Evolutionary conservation across 2,329 filamentous ascomycete species (phyloP).

Genomic region (Teratosphaeria zuluensis): DNA sequence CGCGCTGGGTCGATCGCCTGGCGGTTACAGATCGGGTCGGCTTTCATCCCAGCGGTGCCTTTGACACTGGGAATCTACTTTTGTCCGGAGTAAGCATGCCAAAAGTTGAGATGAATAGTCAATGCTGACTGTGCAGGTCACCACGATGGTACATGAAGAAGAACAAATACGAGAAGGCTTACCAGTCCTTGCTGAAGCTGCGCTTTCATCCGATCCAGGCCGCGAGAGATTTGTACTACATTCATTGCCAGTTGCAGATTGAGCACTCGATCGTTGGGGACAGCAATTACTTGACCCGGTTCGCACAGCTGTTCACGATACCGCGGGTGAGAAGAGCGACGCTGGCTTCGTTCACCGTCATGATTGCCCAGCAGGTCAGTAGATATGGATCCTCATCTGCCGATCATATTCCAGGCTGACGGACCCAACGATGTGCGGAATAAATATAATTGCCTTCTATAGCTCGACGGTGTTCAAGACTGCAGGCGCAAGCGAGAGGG

Average conservation of each 20-base stretch:
- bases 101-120: not conserved
- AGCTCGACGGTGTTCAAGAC: slow-evolving; percentile 20
- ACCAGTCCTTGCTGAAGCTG: slow-evolving; percentile 24
- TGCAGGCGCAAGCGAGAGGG: slow-evolving; percentile 24
- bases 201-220: slow-evolving; percentile 29
- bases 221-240: slow-evolving; percentile 33
- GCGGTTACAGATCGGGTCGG: slow-evolving; percentile 22
- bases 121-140: not conserved
- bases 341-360: slow-evolving; percentile 24
- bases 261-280: slow-evolving; percentile 21
- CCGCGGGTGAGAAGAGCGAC: slow-evolving; percentile 23
- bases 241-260: slow-evolving; percentile 24
- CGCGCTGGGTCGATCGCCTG: slow-evolving; percentile 15
- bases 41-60: slow-evolving; percentile 31
- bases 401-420: not conserved
- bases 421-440: slow-evolving; percentile 1
- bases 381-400: slow-evolving; percentile 3
- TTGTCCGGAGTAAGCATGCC: slow-evolving; percentile 32
- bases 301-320: slow-evolving; percentile 27
- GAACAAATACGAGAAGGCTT: slow-evolving; percentile 28
- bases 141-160: slow-evolving; percentile 31
- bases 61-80: slow-evolving; percentile 28
- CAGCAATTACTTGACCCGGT: slow-evolving; percentile 28
- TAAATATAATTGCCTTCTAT: slow-evolving; percentile 24
- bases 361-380: slow-evolving; percentile 25